Evolutionary conservation across 352 stramenopile genomes (phyloP), one percentile per base, ranked within the genome.

Genomic region (Pythium coloratum): DNA sequence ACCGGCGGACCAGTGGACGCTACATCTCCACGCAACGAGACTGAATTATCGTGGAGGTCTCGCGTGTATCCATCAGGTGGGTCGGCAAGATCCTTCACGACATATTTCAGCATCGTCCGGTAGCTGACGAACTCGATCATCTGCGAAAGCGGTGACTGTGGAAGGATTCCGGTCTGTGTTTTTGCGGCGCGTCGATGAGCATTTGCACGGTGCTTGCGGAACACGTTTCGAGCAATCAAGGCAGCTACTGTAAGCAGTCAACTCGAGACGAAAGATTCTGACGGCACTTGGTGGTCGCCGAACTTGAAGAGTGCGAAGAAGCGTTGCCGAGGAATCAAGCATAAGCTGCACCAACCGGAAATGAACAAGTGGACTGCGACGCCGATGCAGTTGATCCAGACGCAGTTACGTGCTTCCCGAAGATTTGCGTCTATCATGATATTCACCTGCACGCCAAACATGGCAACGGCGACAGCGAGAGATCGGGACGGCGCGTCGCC

Each of bases 371-470:
- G 50, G n/a, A 42, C 46, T 9, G 33, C 20, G n/a, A 64, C n/a
- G 13, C 34, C 55, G 13, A 64, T 61, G 55, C 40, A 38, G n/a
- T 50, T 70, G 26, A 70, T 34, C 34, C 32, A 59, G 12, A 59
- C 49, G 24, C 62, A 59, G n/a, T 55, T 59, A 3, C 56, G 55
- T 3, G 55, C 58, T 14, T 30, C 46, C 7, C 58, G 59, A 57
- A 71, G 40, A 33, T 62, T 67, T 6, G 66, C 60, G 18, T 71
- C 66, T 34, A 71, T 71, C 32, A 71, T 53, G 10, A 71, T 57
- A 20, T 54, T 67, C n/a, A 51, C 58, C 20, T 62, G 44, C 14
- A 67, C 36, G 9, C 58, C 51, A 8, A 44, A 46, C 1, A 67
- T 50, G 26, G 58, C 64, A 24, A 59, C 28, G 2, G 46, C 7